Evolutionary conservation across 2,329 filamentous ascomycete species (phyloP).

Genomic region (Penicillium crustosum): DNA sequence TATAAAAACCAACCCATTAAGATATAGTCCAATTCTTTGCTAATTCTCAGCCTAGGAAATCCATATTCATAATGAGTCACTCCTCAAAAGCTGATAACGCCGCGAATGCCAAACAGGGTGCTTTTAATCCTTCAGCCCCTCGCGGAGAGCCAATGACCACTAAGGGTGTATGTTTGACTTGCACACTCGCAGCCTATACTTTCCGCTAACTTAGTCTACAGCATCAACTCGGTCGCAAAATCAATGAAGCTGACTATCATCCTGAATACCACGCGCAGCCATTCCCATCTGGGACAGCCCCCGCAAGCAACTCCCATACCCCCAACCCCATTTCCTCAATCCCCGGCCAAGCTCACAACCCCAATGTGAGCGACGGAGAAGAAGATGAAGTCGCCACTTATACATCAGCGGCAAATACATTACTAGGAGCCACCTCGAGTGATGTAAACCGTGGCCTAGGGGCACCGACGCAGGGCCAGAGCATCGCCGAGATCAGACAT

Average conservation of each 20-base stretch:
- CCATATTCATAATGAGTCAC: constrained; percentile 21
- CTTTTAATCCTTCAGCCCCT: constrained; percentile 55
- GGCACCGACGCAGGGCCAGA: constrained; percentile 53
- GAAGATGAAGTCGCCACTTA: constrained; percentile 43
- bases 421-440: constrained; percentile 53
- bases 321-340: constrained; percentile 37
- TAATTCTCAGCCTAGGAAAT: neutral
- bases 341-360: constrained; percentile 43
- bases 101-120: constrained; percentile 51
- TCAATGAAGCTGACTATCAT: constrained; percentile 54
- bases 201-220: constrained; percentile 35
- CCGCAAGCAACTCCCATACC: constrained; percentile 50
- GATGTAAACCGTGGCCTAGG: constrained; percentile 57
- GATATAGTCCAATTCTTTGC: neutral
- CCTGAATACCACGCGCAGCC: constrained; percentile 66
- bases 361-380: constrained; percentile 38
- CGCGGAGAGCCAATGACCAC: constrained; percentile 55
- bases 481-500: constrained; percentile 49
- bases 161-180: constrained; percentile 51
- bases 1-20: neutral
- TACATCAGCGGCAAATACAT: constrained; percentile 48
- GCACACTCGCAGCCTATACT: constrained; percentile 4
- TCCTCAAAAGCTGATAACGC: constrained; percentile 54
- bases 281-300: constrained; percentile 63
- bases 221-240: constrained; percentile 64